These are phyloP conservation scores for Scheffersomyces parashehatae DNA, from an alignment of 1,139 yeast genomes.

Conservation along the genomic window DNA sequence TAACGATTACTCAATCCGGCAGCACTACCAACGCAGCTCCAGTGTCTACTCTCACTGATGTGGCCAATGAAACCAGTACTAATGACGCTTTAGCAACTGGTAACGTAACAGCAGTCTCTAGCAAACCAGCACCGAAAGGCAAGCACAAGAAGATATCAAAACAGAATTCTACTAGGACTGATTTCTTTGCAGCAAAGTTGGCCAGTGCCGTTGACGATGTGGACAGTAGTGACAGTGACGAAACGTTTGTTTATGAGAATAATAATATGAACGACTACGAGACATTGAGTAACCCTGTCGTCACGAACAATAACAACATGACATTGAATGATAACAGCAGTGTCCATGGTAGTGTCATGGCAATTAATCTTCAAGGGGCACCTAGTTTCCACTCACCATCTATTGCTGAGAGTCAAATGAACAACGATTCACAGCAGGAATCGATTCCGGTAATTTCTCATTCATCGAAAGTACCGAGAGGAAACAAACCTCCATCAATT, in stretches of 20 bases:
- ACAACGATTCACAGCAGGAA: too few species aligned
- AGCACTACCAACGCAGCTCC: conserved; percentile 1
- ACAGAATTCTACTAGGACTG: conserved; percentile 64
- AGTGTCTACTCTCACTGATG: background rate
- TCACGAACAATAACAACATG: conserved; percentile 4
- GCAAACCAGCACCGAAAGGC: conserved; percentile 4
- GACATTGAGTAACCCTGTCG: conserved; percentile 10
- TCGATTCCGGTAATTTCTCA: conserved; percentile 13
- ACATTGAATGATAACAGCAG: conserved; percentile 9
- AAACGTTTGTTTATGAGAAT: conserved; percentile 88
- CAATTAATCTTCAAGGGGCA: conserved; percentile 2
- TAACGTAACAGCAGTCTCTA: background rate
- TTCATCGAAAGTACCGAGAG: conserved; percentile 11
- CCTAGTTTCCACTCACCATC: conserved; percentile 5
- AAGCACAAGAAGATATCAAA: conserved; percentile 15
- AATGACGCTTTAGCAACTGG: background rate
- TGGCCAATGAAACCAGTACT: background rate
- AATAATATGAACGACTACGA: conserved; percentile 27
- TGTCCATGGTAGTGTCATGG: conserved; percentile 11
- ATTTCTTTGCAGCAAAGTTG: conserved; percentile 88
- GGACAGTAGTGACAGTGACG: conserved; percentile 84
- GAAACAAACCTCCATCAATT: conserved; percentile 12
- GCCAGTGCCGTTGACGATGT: conserved; percentile 94
- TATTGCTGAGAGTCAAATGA: conserved; percentile 5
- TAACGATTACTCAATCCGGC: conserved; percentile 1